Percentiles rank a stretch among this genome's conserved stretches.
phyloP scores from a whole-genome alignment of 805 yeast species.

The Hermanozyma aechmeae region DNA sequence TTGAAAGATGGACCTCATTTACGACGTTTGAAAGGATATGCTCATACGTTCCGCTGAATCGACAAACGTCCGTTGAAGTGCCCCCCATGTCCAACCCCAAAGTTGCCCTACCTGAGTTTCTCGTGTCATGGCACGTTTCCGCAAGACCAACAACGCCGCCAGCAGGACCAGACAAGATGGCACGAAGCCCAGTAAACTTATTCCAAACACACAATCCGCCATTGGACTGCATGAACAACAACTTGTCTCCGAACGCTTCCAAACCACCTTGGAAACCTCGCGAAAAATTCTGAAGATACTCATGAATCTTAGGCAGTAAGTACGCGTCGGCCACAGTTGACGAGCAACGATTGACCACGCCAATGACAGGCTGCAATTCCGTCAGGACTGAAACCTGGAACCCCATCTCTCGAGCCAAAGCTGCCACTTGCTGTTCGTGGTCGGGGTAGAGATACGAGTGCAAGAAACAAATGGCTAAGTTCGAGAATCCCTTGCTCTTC shows the following conservation, averaged over 20 bases:
- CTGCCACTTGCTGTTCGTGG: slow-evolving; percentile 41
- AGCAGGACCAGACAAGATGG: slow-evolving; percentile 93
- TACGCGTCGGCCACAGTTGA: slow-evolving; percentile 79
- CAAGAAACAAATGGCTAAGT: slow-evolving; percentile 62
- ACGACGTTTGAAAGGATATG: slow-evolving; percentile 38
- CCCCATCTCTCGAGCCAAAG: slow-evolving; percentile 55
- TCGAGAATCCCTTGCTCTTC: slow-evolving; percentile 49
- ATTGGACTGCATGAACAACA: slow-evolving; percentile 11
- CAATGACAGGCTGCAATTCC: slow-evolving; percentile 70
- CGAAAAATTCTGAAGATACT: slow-evolving; percentile 53
- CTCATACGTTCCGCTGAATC: slow-evolving; percentile 28
- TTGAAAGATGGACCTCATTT: slow-evolving; percentile 33
- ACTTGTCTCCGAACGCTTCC: slow-evolving; percentile 6
- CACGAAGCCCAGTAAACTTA: slow-evolving; percentile 76
- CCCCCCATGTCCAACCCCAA: slow-evolving; percentile 39
- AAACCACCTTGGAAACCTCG: slow-evolving; percentile 48
- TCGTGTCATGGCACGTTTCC: slow-evolving; percentile 52
- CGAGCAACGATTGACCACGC: slow-evolving; percentile 64
- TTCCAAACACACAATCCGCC: slow-evolving; percentile 54
- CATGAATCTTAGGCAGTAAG: slow-evolving; percentile 67
- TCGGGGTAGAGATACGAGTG: slow-evolving; percentile 68
- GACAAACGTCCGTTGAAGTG: slow-evolving; percentile 36
- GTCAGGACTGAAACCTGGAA: slow-evolving; percentile 64
- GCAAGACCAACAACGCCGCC: slow-evolving; percentile 97
- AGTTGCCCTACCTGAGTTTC: slow-evolving; percentile 15